Evolutionary conservation across 768 basidiomycete species (phyloP), one percentile per base, ranked within the genome.

Genomic region (Kondoa malvinella): DNA sequence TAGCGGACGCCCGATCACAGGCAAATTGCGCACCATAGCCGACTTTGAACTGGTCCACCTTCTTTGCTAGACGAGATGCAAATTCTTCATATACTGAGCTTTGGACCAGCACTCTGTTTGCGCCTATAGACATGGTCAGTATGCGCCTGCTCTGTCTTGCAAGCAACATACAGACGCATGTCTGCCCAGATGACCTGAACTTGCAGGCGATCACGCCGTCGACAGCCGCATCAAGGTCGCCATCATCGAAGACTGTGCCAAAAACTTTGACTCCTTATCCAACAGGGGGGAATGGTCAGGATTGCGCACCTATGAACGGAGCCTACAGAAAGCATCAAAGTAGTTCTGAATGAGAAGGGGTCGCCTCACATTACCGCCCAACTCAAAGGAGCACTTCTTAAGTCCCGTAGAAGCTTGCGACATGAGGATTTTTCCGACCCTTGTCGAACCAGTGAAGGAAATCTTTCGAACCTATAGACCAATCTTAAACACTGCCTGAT

Each of bases 31-130:
- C 82, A 1, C 92, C 92, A 67, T 91, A 84, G 21, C 95, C 95
- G 68, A 94, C 80, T 74, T 89, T 75, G 77, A 80, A 80, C 50
- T 67, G 67, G 33, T 74, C 74, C 56, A 80, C 80, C 56, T 76
- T 76, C 73, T 89, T 88, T 2, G 88, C 85, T 17, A 99, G 84
- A 60, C 85, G 83, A 25, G 87, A 85, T 0, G 92, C 87, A 76
- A 95, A 99, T 68, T 92, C 88, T 66, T 90, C 91, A 75, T 95
- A 95, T 57, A 95, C 83, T 2, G 83, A 83, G 1, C 69, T 69
- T 69, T 97, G 94, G 31, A 97, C 90, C 73, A 87, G 92, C 70
- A 96, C 89, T 16, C 92, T 81, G 77, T 97, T 95, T 27, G 89
- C 87, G 75, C 87, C 89, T 68, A 91, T 80, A 72, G 87, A 90